phyloP scores from a whole-genome alignment of 306 rosid species.

The Oemleria cerasiformis region DNA sequence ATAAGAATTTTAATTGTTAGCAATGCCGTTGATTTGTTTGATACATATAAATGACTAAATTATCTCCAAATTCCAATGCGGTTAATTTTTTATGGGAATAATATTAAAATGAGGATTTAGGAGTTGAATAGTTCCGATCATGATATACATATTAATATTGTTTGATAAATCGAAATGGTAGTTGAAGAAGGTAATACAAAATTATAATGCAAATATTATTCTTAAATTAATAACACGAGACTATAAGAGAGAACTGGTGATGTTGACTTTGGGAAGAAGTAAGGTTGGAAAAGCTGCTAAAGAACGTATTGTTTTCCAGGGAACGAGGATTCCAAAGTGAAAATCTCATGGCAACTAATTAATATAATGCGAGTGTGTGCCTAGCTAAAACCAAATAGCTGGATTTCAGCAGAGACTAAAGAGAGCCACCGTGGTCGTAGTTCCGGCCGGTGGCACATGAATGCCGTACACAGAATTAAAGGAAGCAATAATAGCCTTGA shows the following conservation, averaged over 20 bases:
- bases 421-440: conserved; percentile 2
- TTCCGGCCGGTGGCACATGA: conserved; percentile 19
- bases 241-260: neutral
- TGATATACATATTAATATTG: no score
- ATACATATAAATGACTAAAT: no score
- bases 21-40: no score
- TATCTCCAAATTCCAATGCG: no score
- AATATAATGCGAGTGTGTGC: neutral
- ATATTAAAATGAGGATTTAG: no score
- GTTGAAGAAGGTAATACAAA: no score
- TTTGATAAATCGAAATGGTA: no score
- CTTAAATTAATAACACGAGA: no score
- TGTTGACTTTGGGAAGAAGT: conserved; percentile 12
- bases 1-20: no score
- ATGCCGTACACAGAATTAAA: neutral
- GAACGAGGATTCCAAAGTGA: conserved; percentile 7
- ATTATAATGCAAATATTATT: no score
- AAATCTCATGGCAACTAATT: conserved; percentile 10
- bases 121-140: neutral
- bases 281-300: conserved; percentile 24
- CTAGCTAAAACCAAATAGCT: neutral
- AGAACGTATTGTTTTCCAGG: conserved; percentile 1
- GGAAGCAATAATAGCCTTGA: neutral
- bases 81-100: no score
- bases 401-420: neutral